Evolutionary conservation across 1,284 basidiomycete genomes (phyloP).

Genomic region (Rhodotorula sp.): DNA sequence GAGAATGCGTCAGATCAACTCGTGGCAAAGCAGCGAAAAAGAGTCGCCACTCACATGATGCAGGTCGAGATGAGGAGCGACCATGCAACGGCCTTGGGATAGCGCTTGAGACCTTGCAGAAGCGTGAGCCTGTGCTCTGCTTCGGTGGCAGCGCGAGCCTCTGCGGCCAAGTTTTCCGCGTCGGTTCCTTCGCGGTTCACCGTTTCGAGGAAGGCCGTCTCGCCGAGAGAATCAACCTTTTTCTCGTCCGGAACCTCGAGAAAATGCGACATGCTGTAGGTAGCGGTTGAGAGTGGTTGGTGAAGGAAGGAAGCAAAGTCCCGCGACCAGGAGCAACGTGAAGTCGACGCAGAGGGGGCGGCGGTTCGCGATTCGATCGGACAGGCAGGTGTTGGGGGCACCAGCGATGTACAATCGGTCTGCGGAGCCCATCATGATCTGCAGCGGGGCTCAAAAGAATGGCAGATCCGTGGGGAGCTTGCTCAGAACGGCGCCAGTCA

Average conservation of each 20-base stretch:
- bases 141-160: constrained; percentile 8
- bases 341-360: too few species aligned
- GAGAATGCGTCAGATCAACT: constrained; percentile 33
- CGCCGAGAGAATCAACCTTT: not conserved
- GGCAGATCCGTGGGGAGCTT: too few species aligned
- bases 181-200: not conserved
- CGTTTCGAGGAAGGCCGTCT: not conserved
- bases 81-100: constrained; percentile 54
- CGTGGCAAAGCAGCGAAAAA: constrained; percentile 21
- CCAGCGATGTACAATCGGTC: too few species aligned
- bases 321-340: too few species aligned
- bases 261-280: too few species aligned
- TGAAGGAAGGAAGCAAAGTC: too few species aligned
- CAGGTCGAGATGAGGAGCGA: constrained; percentile 46
- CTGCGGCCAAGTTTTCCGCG: constrained; percentile 3
- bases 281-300: too few species aligned
- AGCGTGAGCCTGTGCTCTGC: constrained; percentile 19
- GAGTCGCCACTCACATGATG: not conserved
- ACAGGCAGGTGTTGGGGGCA: too few species aligned
- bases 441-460: too few species aligned
- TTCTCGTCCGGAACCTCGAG: not conserved
- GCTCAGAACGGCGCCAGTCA: too few species aligned
- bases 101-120: constrained; percentile 49
- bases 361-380: too few species aligned
- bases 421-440: too few species aligned